phyloP scores from a whole-genome alignment of 139 green algal species.

The Pleodorina starrii region DNA sequence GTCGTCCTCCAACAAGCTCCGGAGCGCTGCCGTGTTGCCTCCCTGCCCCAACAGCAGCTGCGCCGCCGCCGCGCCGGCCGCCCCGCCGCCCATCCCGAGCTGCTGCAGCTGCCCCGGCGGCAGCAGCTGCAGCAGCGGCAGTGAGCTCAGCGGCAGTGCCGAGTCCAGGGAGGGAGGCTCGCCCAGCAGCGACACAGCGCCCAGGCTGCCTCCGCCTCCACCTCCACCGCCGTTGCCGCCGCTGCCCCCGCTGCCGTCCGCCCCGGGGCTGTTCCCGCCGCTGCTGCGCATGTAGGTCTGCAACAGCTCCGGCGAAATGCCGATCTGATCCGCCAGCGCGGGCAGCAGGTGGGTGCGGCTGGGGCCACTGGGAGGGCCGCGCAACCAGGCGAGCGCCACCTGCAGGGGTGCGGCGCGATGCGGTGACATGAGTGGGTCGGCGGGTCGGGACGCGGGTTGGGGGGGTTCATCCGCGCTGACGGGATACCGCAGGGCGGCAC shows the following conservation, averaged over 20 bases:
- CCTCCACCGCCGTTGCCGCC: neutral
- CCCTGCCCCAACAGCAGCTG: neutral
- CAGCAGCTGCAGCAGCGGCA: constrained; percentile 33
- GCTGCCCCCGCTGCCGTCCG: neutral
- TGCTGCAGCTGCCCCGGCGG: constrained; percentile 17
- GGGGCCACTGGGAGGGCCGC: constrained; percentile 9
- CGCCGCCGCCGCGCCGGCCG: neutral
- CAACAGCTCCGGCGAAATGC: neutral
- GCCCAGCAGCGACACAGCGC: neutral
- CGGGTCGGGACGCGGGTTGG: too few species aligned
- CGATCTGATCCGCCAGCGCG: constrained; percentile 16
- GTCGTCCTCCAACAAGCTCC: constrained; percentile 15
- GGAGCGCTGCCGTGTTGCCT: neutral
- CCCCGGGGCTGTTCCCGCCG: neutral
- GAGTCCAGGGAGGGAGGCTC: neutral
- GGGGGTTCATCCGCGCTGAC: too few species aligned
- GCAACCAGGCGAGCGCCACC: constrained; percentile 21
- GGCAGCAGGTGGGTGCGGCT: constrained; percentile 1
- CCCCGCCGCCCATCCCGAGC: neutral
- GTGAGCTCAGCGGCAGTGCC: neutral
- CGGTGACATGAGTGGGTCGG: neutral
- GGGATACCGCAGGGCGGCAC: too few species aligned
- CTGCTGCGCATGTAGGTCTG: constrained; percentile 18
- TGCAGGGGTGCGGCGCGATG: neutral
- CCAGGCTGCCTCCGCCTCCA: neutral